Base-by-base conservation (phyloP, 2,329 filamentous ascomycete species). In the Dactylonectria macrodidyma region DNA sequence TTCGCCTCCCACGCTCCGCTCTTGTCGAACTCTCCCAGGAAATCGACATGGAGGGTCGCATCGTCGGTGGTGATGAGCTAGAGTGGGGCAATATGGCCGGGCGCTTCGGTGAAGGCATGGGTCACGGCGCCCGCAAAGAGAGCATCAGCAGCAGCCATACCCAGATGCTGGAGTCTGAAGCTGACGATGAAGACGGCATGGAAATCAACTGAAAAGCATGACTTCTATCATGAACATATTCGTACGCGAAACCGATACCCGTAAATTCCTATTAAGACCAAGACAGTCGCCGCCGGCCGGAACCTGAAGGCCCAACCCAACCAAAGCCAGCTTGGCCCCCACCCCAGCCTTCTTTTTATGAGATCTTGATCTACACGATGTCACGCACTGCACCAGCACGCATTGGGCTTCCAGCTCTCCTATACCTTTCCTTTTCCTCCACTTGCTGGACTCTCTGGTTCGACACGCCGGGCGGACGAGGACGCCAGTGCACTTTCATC, bases 11-110 rank as follows among this genome's bases (percentile, higher is more conserved):
- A 63, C 91, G 93, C 62, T 85, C 88, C 59, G 93, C 94, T 24
- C 86, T 99, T 65, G 92, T 98, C 63, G 95, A 98, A 77, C 88
- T 99, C 10, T 97, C 94, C 62, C 94, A 97, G 80, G 95, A 97
- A 78, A 93, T 97, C 50, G 95, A 98, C 80, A 92, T 91, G 75
- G 96, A 98, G 77, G 95, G 95, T n/a, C 89, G 95, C 30, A 92
- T 99, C 7, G 88, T 98, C 6, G 93, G 93, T 60, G 95, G 95
- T 50, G 93, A 97, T 70, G 95, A 98, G 79, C 84, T 97, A 16
- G 87, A 89, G 75, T 89, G 71, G 88, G 86, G 68, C 76, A 83
- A 48, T 83, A 84, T 76, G 75, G 84, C 84, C 30, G 81, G 82
- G 30, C 82, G 86, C 19, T 88, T 81, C 61, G 80, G 82, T n/a